Conservation (phyloP, 495 filamentous ascomycete genomes). For the Trichoderma erinaceum region DNA sequence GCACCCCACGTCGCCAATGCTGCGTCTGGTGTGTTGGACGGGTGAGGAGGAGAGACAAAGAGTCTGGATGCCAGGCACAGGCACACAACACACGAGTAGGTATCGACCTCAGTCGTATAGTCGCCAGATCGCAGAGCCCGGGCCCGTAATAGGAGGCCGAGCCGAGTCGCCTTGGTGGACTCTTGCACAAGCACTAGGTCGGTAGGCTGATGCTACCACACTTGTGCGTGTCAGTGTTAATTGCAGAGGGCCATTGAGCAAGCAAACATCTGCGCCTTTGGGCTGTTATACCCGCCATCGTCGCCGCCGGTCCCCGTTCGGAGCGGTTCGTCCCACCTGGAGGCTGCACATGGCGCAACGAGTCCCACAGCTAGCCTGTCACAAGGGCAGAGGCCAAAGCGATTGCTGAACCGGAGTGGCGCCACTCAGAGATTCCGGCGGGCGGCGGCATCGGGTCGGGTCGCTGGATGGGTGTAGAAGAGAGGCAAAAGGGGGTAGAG, state of each 20-base stretch:
- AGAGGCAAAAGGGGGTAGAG: not conserved
- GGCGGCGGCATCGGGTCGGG: slow-evolving; percentile 10
- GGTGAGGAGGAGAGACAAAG: not conserved
- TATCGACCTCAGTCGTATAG: no score
- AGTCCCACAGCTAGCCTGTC: slow-evolving; percentile 6
- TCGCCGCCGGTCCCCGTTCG: slow-evolving; percentile 4
- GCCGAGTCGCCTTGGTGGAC: no score
- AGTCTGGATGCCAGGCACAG: not conserved
- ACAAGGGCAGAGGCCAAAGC: slow-evolving; percentile 11
- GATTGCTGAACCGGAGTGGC: not conserved
- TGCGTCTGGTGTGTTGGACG: not conserved
- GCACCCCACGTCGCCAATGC: slow-evolving; percentile 4
- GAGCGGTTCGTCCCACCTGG: slow-evolving; percentile 13
- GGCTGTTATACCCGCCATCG: not conserved
- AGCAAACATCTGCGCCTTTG: not conserved
- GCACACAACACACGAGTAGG: not conserved
- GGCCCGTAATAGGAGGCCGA: no score
- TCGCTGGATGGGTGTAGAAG: not conserved
- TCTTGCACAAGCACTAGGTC: no score
- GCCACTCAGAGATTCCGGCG: slow-evolving; percentile 7
- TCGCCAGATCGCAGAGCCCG: no score
- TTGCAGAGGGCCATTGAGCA: not conserved
- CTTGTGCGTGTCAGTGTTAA: no score
- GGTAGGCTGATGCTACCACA: no score
- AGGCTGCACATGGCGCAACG: slow-evolving; percentile 11